Percentiles rank a stretch among this genome's conserved stretches.
phyloP scores from a whole-genome alignment of 768 basidiomycete genomes.

The Galerina sulciceps region DNA sequence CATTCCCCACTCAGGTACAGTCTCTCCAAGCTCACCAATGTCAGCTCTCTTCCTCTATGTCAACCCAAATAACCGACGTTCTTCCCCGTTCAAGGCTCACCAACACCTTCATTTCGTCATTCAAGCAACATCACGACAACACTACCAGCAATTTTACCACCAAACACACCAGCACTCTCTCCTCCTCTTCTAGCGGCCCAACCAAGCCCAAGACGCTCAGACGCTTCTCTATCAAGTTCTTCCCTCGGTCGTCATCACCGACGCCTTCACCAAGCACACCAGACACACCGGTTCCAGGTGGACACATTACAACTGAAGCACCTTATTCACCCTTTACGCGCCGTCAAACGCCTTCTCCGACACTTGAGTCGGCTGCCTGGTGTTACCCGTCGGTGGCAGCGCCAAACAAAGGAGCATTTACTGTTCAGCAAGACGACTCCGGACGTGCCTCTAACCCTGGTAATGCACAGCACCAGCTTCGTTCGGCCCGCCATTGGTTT shows the following conservation, averaged over 20 bases:
- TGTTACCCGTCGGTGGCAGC: slow-evolving; percentile 28
- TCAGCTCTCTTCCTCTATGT: slow-evolving; percentile 48
- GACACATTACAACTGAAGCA: slow-evolving; percentile 33
- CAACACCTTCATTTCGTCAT: slow-evolving; percentile 18
- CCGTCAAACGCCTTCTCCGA: slow-evolving; percentile 39
- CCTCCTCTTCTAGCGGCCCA: slow-evolving; percentile 18
- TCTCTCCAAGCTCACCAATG: slow-evolving; percentile 39
- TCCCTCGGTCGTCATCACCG: slow-evolving; percentile 55
- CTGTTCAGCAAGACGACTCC: slow-evolving; percentile 17
- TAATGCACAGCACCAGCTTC: slow-evolving; percentile 26
- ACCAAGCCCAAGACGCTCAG: slow-evolving; percentile 35
- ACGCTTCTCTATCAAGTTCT: slow-evolving; percentile 50
- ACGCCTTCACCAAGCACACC: slow-evolving; percentile 39
- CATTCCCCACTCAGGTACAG: slow-evolving; percentile 36
- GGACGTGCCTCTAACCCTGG: slow-evolving; percentile 12
- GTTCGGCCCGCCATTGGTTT: slow-evolving; percentile 58
- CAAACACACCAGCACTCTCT: slow-evolving; percentile 10
- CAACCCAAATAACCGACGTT: slow-evolving; percentile 44
- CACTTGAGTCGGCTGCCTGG: slow-evolving; percentile 41
- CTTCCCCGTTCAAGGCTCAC: slow-evolving; percentile 42
- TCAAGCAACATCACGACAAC: slow-evolving; percentile 10
- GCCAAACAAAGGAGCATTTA: slow-evolving; percentile 15
- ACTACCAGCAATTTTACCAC: not conserved
- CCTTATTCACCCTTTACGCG: slow-evolving; percentile 37
- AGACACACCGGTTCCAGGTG: slow-evolving; percentile 33